Evolutionary conservation across 177 flowering plant genomes (phyloP).

Genomic region (Tripterygium wilfordii): DNA sequence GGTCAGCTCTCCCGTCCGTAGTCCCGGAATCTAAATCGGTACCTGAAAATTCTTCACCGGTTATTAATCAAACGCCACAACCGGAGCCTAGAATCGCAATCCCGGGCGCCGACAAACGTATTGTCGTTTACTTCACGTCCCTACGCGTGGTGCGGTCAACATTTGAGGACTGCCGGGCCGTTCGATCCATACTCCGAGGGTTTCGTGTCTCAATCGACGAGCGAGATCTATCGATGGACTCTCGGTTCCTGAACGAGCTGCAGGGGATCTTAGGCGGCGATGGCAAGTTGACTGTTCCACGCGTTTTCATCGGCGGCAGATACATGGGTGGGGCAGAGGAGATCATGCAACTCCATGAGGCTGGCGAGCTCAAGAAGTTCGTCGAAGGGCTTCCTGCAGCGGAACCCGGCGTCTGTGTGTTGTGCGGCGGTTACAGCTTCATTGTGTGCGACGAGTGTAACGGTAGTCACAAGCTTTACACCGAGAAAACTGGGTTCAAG

Average conservation of each 20-base stretch:
- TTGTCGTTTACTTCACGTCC: conserved; percentile 53
- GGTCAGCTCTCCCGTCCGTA: conserved; percentile 7
- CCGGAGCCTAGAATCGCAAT: conserved; percentile 7
- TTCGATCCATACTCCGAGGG: conserved; percentile 37
- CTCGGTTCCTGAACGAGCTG: conserved; percentile 30
- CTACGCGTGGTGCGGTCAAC: conserved; percentile 54
- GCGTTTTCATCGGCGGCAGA: conserved; percentile 54
- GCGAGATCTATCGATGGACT: conserved; percentile 56
- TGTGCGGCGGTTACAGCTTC: conserved; percentile 45
- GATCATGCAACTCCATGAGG: conserved; percentile 37
- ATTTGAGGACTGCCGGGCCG: conserved; percentile 48
- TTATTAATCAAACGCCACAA: neutral
- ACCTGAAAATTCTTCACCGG: neutral
- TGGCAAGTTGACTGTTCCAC: conserved; percentile 26
- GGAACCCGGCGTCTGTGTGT: conserved; percentile 23
- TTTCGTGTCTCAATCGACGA: conserved; percentile 47
- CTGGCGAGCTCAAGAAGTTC: conserved; percentile 44
- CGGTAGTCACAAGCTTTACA: conserved; percentile 44
- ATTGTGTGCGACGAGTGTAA: conserved; percentile 36
- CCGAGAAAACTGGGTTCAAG: conserved; percentile 38
- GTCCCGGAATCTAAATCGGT: neutral
- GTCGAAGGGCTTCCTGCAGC: conserved; percentile 32
- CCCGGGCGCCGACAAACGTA: conserved; percentile 26
- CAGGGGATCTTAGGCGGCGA: conserved; percentile 18
- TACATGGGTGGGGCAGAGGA: conserved; percentile 61